Evolutionary conservation across 2,329 filamentous ascomycete species (phyloP).

Genomic region (Pseudogymnoascus sp.): DNA sequence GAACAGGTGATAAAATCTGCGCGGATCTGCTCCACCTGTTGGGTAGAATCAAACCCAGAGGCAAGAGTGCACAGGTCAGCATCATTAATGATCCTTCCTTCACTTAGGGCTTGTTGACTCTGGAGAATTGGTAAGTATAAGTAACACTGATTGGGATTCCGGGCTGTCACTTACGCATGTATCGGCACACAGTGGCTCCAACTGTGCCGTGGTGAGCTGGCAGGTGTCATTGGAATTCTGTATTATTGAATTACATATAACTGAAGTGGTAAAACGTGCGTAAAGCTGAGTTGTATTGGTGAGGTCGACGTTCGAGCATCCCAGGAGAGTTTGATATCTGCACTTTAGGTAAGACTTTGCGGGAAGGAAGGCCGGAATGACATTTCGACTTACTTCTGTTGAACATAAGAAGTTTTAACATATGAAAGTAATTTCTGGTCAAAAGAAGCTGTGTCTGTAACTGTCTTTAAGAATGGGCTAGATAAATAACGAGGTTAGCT

Average conservation of each 20-base stretch:
- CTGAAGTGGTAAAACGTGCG: slow-evolving; percentile 84
- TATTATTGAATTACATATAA: slow-evolving; percentile 88
- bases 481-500: slow-evolving; percentile 1
- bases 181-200: slow-evolving; percentile 76
- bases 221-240: slow-evolving; percentile 76
- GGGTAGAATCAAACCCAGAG: slow-evolving; percentile 39
- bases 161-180: slow-evolving; percentile 58
- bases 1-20: slow-evolving; percentile 90
- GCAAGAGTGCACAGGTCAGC: slow-evolving; percentile 58
- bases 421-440: slow-evolving; percentile 67
- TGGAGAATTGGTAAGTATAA: slow-evolving; percentile 30
- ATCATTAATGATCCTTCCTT: slow-evolving; percentile 75
- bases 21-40: slow-evolving; percentile 68
- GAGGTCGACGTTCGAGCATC: slow-evolving; percentile 69
- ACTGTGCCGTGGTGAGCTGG: slow-evolving; percentile 51
- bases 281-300: slow-evolving; percentile 75
- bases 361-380: background rate
- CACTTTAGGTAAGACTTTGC: slow-evolving; percentile 23
- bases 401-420: slow-evolving; percentile 65
- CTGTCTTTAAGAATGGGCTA: slow-evolving; percentile 78
- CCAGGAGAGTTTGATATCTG: slow-evolving; percentile 75
- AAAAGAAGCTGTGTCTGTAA: slow-evolving; percentile 68
- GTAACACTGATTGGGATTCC: slow-evolving; percentile 12
- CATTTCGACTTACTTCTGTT: slow-evolving; percentile 56
- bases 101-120: slow-evolving; percentile 80